These are phyloP conservation scores for Kwoniella europaea DNA, from an alignment of 768 basidiomycete species.

Conservation along the genomic window DNA sequence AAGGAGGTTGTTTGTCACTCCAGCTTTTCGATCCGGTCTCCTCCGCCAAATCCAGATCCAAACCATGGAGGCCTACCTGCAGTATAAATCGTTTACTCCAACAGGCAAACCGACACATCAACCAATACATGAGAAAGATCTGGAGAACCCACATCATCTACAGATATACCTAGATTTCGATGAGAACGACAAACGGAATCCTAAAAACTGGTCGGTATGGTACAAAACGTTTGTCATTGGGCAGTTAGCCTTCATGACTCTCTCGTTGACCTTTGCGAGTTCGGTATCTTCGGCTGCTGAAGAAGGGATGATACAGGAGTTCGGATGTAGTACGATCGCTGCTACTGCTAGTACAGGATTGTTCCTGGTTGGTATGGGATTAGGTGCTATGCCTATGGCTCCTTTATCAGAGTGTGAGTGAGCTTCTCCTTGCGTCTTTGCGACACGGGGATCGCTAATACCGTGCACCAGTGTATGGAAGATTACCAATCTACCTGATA, in stretches of 20 bases:
- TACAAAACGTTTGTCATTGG: slow-evolving; percentile 34
- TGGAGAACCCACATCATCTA: slow-evolving; percentile 18
- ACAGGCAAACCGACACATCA: slow-evolving; percentile 11
- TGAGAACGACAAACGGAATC: slow-evolving; percentile 27
- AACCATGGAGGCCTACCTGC: slow-evolving; percentile 19
- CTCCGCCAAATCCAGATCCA: neutral
- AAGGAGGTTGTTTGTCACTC: no score
- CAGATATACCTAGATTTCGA: slow-evolving; percentile 29
- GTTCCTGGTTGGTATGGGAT: slow-evolving; percentile 37
- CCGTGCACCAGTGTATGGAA: slow-evolving; percentile 28
- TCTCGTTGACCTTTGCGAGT: slow-evolving; percentile 35
- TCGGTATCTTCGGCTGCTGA: slow-evolving; percentile 25
- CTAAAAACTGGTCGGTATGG: slow-evolving; percentile 33
- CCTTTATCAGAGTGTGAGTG: slow-evolving; percentile 38
- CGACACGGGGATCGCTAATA: neutral
- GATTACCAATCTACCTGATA: slow-evolving; percentile 38
- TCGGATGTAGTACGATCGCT: slow-evolving; percentile 28
- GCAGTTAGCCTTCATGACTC: slow-evolving; percentile 32
- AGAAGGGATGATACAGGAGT: slow-evolving; percentile 28
- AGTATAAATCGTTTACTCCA: slow-evolving; percentile 21
- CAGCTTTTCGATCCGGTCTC: neutral
- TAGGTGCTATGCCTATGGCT: slow-evolving; percentile 40
- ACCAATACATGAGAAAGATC: slow-evolving; percentile 9
- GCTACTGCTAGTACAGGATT: slow-evolving; percentile 33
- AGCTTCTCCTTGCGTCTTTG: neutral